Base-by-base conservation (phyloP, 2,329 filamentous ascomycete genomes). In the Penicillium thymicola region DNA sequence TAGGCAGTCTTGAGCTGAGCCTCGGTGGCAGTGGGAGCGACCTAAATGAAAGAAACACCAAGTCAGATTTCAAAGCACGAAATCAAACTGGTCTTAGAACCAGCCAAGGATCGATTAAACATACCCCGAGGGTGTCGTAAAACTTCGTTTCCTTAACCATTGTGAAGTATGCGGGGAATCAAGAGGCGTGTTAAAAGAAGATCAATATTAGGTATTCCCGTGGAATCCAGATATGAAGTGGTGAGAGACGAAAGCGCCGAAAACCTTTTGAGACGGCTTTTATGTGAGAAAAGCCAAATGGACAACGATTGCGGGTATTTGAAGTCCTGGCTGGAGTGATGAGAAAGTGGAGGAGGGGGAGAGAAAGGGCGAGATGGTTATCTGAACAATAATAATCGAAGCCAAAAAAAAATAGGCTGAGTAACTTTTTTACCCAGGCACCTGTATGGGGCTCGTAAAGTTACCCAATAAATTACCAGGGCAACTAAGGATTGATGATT, bases 1-100 rank as follows among this genome's bases (percentile, higher is more conserved):
- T 99, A 99, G 36, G 93, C 92, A 71, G 92, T 92, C 81, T 94
- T 97, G 64, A 99, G 80, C 77, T 97, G 89, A 66, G 87, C 81
- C 69, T 97, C 93, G 57, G 88, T 88, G 64, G 89, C 90, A 69
- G 84, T 86, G 63, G 90, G 88, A 67, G 89, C 64, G 66, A 95
- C 89, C 90, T 95, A 41, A 44, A 54, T 43, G 32, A 25, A 57
- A 68, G 65, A 52, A 58, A 69, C 42, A 65, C 55, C 40, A n/a
- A 32, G 69, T 74, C 57, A 69, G 54, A 54, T 62, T 54, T 53
- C 9, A 49, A 49, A 45, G 13, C 14, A 40, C 27, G 27, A n/a
- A 38, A 38, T 34, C 4, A 36, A 36, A 27, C 41, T 1, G 23
- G 14, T 4, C 16, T 16, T 4, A 28, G 10, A 16, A 34, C 21